Evolutionary conservation across 306 rosid genomes (phyloP).

Genomic region (Cyamopsis tetragonoloba): DNA sequence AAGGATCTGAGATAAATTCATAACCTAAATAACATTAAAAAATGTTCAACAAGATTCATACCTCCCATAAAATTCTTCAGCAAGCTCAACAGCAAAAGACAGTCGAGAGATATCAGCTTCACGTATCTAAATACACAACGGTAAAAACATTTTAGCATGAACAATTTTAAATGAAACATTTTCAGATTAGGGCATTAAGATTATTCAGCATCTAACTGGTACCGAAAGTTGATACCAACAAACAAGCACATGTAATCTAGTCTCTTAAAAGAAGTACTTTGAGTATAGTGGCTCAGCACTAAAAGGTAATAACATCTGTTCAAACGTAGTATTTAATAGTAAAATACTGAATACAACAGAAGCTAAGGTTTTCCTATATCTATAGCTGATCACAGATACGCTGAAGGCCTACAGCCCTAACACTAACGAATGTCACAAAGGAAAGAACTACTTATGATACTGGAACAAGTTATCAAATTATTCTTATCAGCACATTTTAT

Average conservation of each 20-base stretch:
- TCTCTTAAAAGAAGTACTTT: background rate
- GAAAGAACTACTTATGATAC: slow-evolving; percentile 3
- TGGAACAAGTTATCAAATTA: background rate
- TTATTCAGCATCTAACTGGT: slow-evolving; percentile 13
- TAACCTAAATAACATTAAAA: slow-evolving; percentile 1
- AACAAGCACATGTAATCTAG: background rate
- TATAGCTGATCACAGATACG: too few species aligned
- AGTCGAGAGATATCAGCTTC: slow-evolving; percentile 96
- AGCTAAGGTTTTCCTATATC: too few species aligned
- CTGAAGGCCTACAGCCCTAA: background rate
- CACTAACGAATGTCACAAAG: background rate
- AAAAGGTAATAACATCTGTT: background rate
- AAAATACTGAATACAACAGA: too few species aligned
- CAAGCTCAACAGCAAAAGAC: slow-evolving; percentile 98
- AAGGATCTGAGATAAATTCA: slow-evolving; percentile 8
- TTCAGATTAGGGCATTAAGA: background rate
- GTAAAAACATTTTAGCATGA: slow-evolving; percentile 16
- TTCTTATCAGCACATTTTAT: background rate
- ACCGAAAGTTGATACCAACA: slow-evolving; percentile 11
- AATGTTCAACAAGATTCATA: slow-evolving; percentile 32
- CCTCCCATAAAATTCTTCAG: slow-evolving; percentile 99
- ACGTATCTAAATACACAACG: slow-evolving; percentile 62
- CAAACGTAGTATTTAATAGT: background rate
- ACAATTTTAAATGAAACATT: background rate
- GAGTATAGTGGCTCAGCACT: slow-evolving; percentile 5